Conservation (phyloP, 768 basidiomycete genomes). For the Paxillus involutus region DNA sequence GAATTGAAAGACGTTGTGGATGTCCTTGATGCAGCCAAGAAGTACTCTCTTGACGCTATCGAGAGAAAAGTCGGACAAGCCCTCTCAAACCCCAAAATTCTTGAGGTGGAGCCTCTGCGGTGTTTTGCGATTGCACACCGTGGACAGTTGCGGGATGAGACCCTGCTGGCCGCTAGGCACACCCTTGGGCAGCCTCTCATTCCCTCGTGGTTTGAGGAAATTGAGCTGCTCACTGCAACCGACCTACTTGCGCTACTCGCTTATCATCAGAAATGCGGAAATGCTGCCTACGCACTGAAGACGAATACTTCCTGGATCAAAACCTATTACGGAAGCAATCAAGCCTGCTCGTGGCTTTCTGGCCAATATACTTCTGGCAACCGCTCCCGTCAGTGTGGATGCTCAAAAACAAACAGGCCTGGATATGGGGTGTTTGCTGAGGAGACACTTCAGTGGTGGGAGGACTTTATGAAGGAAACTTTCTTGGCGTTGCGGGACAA, state of each 20-base stretch:
- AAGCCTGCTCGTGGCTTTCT: slow-evolving; percentile 6
- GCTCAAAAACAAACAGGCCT: background rate
- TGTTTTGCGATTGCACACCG: slow-evolving; percentile 28
- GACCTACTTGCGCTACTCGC: slow-evolving; percentile 25
- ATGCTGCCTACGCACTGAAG: slow-evolving; percentile 7
- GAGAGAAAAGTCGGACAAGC: slow-evolving; percentile 14
- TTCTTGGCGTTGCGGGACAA: slow-evolving; percentile 18
- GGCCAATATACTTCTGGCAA: background rate
- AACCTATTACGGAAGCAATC: slow-evolving; percentile 7
- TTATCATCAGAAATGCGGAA: slow-evolving; percentile 17
- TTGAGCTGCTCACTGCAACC: slow-evolving; percentile 24
- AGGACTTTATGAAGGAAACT: too few species aligned
- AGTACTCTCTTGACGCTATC: slow-evolving; percentile 17
- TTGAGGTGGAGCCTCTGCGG: slow-evolving; percentile 23
- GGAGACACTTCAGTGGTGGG: slow-evolving; percentile 20
- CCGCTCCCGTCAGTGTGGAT: background rate
- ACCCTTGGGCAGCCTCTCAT: slow-evolving; percentile 28
- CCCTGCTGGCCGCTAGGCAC: slow-evolving; percentile 25
- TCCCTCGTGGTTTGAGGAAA: slow-evolving; percentile 24
- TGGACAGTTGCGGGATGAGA: slow-evolving; percentile 20
- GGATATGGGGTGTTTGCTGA: background rate
- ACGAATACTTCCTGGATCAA: slow-evolving; percentile 13
- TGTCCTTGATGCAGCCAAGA: slow-evolving; percentile 13
- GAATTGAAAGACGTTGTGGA: slow-evolving; percentile 1
- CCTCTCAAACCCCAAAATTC: slow-evolving; percentile 17